Evolutionary conservation across 257 asterid species (phyloP), one percentile per base, ranked within the genome.

Genomic region (Salvia hispanica): DNA sequence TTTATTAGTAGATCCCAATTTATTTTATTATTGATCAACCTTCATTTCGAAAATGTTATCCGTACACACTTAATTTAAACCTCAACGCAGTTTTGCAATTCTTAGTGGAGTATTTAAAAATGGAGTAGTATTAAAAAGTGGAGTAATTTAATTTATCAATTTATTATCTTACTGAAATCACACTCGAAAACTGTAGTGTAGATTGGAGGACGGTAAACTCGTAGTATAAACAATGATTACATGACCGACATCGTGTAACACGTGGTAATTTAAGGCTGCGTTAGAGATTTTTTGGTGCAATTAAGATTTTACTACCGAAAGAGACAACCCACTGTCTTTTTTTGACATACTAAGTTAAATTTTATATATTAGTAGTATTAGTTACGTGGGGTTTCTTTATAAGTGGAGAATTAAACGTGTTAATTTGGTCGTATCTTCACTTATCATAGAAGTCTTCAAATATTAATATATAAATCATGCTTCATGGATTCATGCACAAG

Each of bases 281-380:
- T 16, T 45, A 14, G 5, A 37, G 11, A 33, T n/a, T 50, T n/a
- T 74, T 81, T 55, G 72, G 28, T 58, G 70, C 54, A 59, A 67
- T 69, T 72, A 72, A 68, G 73, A 69, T n/a, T n/a, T 58, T 64
- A 21, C 45, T 51, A 21, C 80, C 77, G 85, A 81, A 78, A 74
- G 76, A 13, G 85, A 77, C 70, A 46, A 12, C 1, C 16, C 5
- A 39, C 39, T 31, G 13, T 6, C 58, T 70, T 61, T 50, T 21
- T 21, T 42, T 25, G 18, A 45, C 72, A 16, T 58, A 7, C 58
- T 55, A 64, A 71, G 46, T 67, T 74, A 39, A 3, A 66, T 13
- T 2, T 45, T 68, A 9, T 33, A 5, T 16, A 14, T 25, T 25
- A 25, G 31, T 25, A n/a, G n/a, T n/a, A n/a, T n/a, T n/a, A n/a